These are phyloP conservation scores for Suillus spraguei DNA, from an alignment of 768 basidiomycete genomes.

Conservation along the genomic window DNA sequence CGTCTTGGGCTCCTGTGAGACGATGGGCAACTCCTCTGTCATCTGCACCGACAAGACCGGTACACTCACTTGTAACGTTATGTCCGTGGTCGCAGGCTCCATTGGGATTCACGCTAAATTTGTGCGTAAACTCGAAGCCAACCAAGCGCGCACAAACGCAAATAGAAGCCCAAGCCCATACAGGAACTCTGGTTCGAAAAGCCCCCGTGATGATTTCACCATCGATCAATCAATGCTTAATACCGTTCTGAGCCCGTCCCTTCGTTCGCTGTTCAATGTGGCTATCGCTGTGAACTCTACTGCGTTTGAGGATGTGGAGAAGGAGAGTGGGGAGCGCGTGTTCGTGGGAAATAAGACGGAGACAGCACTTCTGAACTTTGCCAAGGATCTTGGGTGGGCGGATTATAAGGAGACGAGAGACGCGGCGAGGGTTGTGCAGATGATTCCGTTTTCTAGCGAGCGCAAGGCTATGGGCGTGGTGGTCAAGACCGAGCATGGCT, in stretches of 20 bases:
- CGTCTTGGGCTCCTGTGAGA: conserved; percentile 95
- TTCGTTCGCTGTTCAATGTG: conserved; percentile 74
- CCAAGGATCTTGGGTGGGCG: conserved; percentile 77
- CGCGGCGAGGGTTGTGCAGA: conserved; percentile 63
- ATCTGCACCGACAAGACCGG: conserved; percentile 97
- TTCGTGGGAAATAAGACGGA: conserved; percentile 97
- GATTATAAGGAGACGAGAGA: conserved; percentile 72
- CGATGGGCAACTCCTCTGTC: conserved; percentile 97
- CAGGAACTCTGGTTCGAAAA: conserved; percentile 33
- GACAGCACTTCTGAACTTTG: conserved; percentile 86
- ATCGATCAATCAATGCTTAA: conserved; percentile 79
- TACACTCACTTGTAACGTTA: conserved; percentile 92
- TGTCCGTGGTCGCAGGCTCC: conserved; percentile 96
- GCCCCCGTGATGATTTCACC: conserved; percentile 70
- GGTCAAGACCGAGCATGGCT: conserved; percentile 56
- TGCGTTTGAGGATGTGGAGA: conserved; percentile 83
- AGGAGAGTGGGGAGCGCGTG: conserved; percentile 54
- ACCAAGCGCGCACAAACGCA: conserved; percentile 71
- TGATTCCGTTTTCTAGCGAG: conserved; percentile 93
- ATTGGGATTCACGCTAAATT: conserved; percentile 95
- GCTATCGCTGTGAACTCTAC: conserved; percentile 94
- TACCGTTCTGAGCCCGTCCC: conserved; percentile 56
- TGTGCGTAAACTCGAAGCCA: conserved; percentile 74
- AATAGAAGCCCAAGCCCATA: conserved; percentile 47
- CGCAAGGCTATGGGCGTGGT: conserved; percentile 96